Evolutionary conservation across 75 land plant species (phyloP), one percentile per base, ranked within the genome.

Genomic region (Chamaecyparis obtusa): DNA sequence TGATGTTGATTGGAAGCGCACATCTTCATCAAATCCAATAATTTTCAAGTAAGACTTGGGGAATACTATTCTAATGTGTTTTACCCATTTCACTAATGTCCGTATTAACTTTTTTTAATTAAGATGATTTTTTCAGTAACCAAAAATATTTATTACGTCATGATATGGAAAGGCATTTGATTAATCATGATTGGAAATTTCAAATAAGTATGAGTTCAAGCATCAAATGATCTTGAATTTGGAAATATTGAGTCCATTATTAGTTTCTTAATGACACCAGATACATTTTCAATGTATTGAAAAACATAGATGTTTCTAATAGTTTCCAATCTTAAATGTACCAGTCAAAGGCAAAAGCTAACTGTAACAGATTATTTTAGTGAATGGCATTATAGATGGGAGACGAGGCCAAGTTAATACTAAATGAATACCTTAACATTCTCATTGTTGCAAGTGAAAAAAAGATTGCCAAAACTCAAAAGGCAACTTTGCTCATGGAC

Each of bases 1-100:
- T 71, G 96, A 96, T 89, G 95, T 98, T 37, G 99, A 98, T 88
- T 98, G 99, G 99, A 94, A 93, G 74, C 89, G 86, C 32, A 95
- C 98, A 85, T 94, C 94, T 64, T 94, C 94, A 39, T 94, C 97
- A 71, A 93, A 93, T 87, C 95, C 96, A 71, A 94, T 98, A 56
- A 93, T 98, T 69, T 98, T 96, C 91, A 94, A 93, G 98, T 92
- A 85, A 88, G 39, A 49, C 79, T 84, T 17, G 49, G 6, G 11
- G 48, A 81, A 46, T 81, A n/a, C 14, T 27, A 13, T 46, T 81
- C 21, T 3, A 46, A 44, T 81, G 0, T 30, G n/a, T 87, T 87
- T 44, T 81, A 11, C 9, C n/a, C 33, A 81, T n/a, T n/a, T 27
- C 5, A 9, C 48, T 81, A 10, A 1, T 46, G 54, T 81, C 13